Conservation (phyloP, 2,329 filamentous ascomycete species). For the Fusarium nanum region DNA sequence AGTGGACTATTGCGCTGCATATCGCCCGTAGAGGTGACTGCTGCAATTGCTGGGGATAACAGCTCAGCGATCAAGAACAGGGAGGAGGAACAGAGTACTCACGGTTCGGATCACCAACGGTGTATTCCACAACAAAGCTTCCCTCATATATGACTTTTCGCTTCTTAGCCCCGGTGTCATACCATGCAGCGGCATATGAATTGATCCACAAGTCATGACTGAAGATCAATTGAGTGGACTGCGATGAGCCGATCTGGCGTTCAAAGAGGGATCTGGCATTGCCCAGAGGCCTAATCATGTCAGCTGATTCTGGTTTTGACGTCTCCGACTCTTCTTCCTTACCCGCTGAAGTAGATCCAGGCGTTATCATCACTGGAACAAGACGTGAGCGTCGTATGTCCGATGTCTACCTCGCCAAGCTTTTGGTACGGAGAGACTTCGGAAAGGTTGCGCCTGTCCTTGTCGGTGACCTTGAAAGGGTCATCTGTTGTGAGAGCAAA, state of each 20-base stretch:
- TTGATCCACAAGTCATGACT: not conserved
- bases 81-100: too few species aligned
- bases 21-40: not conserved
- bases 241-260: not conserved
- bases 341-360: not conserved
- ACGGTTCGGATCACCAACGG: not conserved
- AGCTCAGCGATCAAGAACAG: not conserved
- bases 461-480: not conserved
- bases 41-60: not conserved
- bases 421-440: not conserved
- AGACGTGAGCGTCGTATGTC: not conserved
- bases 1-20: not conserved
- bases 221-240: not conserved
- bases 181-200: not conserved
- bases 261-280: not conserved
- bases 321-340: not conserved
- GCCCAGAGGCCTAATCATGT: not conserved
- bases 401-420: accelerated
- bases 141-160: not conserved
- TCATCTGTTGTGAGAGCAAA: not conserved
- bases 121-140: not conserved
- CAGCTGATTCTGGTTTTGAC: accelerated
- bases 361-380: not conserved
- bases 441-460: accelerated
- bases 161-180: not conserved